Conservation (phyloP, 2,329 filamentous ascomycete species). For the Fusarium stilboides region DNA sequence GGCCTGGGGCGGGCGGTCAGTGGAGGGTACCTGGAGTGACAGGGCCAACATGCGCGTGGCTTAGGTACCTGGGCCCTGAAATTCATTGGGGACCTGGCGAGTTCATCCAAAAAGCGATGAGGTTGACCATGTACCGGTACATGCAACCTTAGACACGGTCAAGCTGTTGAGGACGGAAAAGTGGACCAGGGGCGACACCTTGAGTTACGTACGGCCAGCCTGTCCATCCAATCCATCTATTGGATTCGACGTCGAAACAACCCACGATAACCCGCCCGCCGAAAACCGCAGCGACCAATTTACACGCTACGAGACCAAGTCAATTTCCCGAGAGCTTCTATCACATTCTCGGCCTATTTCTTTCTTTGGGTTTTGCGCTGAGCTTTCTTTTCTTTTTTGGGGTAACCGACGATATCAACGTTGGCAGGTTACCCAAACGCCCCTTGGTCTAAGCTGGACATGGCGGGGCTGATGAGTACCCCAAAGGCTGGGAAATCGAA, state of each 20-base stretch:
- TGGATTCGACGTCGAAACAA: constrained; percentile 28
- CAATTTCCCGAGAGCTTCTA: constrained; percentile 32
- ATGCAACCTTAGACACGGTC: constrained; percentile 20
- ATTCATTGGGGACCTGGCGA: constrained; percentile 38
- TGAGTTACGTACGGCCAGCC: constrained; percentile 44
- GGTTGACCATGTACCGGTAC: constrained; percentile 45
- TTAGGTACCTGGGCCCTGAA: constrained; percentile 44
- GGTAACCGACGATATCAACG: constrained; percentile 18
- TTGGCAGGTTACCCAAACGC: constrained; percentile 27
- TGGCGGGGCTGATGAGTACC: constrained; percentile 24
- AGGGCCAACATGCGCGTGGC: constrained; percentile 24
- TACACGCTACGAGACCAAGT: constrained; percentile 25
- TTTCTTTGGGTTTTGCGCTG: constrained; percentile 4
- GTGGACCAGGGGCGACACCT: constrained; percentile 44
- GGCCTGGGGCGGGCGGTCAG: constrained; percentile 41
- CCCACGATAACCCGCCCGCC: constrained; percentile 27
- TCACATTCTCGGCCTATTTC: constrained; percentile 26
- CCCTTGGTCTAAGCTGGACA: constrained; percentile 24
- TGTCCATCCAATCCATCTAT: too few relatives aligned
- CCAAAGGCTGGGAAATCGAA: constrained; percentile 17
- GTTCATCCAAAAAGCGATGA: constrained; percentile 47
- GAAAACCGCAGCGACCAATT: constrained; percentile 44
- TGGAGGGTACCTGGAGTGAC: constrained; percentile 37
- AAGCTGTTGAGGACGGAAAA: constrained; percentile 49
- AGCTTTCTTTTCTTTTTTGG: constrained; percentile 22